phyloP scores from a whole-genome alignment of 768 basidiomycete genomes.

The Gloeostereum incarnatum region DNA sequence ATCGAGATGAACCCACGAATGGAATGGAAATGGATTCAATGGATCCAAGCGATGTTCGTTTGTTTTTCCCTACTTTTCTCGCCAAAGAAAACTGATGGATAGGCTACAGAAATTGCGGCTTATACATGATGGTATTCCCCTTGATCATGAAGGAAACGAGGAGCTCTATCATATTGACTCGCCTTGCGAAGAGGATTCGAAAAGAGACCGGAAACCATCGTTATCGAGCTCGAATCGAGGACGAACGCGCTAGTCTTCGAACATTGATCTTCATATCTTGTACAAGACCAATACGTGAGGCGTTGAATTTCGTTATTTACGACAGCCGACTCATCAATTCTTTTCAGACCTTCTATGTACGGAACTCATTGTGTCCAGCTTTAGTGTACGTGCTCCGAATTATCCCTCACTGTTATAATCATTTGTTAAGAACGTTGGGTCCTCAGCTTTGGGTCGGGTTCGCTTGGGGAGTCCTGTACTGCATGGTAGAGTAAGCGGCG shows the following conservation, averaged over 20 bases:
- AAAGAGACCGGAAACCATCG: slow-evolving; percentile 55
- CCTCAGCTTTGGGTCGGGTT: slow-evolving; percentile 63
- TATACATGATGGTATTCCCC: slow-evolving; percentile 38
- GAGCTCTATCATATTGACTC: slow-evolving; percentile 56
- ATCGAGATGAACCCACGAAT: slow-evolving; percentile 49
- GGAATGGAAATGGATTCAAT: slow-evolving; percentile 80
- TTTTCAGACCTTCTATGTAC: slow-evolving; percentile 50
- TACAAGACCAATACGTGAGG: slow-evolving; percentile 63
- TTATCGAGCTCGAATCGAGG: slow-evolving; percentile 57
- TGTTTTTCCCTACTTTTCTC: slow-evolving; percentile 5
- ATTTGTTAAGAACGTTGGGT: background rate
- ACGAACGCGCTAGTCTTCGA: slow-evolving; percentile 45
- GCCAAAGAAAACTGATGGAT: background rate
- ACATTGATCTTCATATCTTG: slow-evolving; percentile 61
- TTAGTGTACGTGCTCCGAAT: slow-evolving; percentile 46
- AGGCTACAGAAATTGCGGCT: slow-evolving; percentile 35
- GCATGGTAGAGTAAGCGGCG: slow-evolving; percentile 44
- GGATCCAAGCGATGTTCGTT: slow-evolving; percentile 61
- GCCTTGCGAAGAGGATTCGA: slow-evolving; percentile 52
- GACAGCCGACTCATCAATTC: background rate
- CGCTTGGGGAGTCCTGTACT: slow-evolving; percentile 69
- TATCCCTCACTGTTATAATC: slow-evolving; percentile 14
- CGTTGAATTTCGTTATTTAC: background rate
- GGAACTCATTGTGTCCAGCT: slow-evolving; percentile 67
- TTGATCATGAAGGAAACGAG: slow-evolving; percentile 69